These are phyloP conservation scores for Colletotrichum kahawae DNA, from an alignment of 2,329 filamentous ascomycete genomes.

Conservation along the genomic window DNA sequence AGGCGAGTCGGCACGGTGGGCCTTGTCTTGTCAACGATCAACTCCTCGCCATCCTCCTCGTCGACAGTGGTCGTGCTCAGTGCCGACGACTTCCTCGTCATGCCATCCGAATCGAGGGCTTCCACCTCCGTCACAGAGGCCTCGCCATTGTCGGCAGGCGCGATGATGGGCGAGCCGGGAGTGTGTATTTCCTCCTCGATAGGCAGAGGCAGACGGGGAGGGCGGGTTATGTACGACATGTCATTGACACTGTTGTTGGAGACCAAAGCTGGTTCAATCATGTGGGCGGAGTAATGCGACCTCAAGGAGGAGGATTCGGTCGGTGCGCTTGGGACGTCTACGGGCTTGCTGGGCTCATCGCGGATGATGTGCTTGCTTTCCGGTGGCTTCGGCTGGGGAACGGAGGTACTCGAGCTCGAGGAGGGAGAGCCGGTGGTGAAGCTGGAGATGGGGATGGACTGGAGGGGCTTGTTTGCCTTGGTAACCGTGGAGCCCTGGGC, in stretches of 20 bases:
- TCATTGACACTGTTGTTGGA: conserved; percentile 65
- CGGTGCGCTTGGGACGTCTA: conserved; percentile 56
- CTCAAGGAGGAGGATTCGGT: conserved; percentile 39
- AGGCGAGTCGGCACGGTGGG: conserved; percentile 84
- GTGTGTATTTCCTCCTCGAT: conserved; percentile 92
- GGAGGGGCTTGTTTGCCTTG: conserved; percentile 50
- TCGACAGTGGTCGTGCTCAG: conserved; percentile 71
- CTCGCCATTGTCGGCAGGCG: conserved; percentile 69
- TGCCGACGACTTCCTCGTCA: conserved; percentile 61
- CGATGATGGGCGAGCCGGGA: conserved; percentile 87
- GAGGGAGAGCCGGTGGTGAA: conserved; percentile 51
- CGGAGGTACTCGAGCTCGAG: conserved; percentile 22
- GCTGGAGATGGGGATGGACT: conserved; percentile 54
- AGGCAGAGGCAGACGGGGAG: conserved; percentile 87
- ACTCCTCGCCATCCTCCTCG: conserved; percentile 79
- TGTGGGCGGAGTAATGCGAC: conserved; percentile 39
- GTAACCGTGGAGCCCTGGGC: conserved; percentile 61
- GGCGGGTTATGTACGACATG: conserved; percentile 70
- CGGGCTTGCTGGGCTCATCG: conserved; percentile 57
- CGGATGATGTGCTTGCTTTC: conserved; percentile 27
- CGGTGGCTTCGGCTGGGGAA: conserved; percentile 23
- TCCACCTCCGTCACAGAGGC: conserved; percentile 59
- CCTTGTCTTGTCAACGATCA: conserved; percentile 75
- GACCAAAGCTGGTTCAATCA: conserved; percentile 48
- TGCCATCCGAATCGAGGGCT: conserved; percentile 51